A percentile compares a stretch with the other conserved stretches of the same genome.
Conservation (phyloP, 495 filamentous ascomycete species). For the Hypoxylon rickii region DNA sequence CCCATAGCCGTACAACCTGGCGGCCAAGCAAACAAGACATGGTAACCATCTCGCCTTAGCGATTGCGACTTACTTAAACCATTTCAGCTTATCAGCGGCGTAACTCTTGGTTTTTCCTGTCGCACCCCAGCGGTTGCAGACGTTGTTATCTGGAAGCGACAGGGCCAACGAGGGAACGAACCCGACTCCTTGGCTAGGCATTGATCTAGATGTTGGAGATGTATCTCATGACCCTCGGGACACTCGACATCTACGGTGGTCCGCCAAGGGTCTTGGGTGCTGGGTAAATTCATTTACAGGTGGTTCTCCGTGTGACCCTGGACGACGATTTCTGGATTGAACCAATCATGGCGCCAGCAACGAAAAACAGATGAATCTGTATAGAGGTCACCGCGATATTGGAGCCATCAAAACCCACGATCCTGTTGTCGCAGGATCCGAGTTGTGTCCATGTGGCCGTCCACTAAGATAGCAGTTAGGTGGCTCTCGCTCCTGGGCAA, state of each 20-base stretch:
- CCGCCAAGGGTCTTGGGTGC: neutral
- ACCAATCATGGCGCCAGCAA: no score
- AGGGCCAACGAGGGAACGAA: slow-evolving; percentile 6
- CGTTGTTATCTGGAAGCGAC: slow-evolving; percentile 20
- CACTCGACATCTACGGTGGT: neutral
- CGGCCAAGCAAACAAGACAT: neutral
- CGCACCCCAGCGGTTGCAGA: slow-evolving; percentile 23
- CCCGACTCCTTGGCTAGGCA: slow-evolving; percentile 21
- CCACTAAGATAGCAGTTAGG: no score
- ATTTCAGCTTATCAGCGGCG: slow-evolving; percentile 29
- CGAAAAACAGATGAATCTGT: no score
- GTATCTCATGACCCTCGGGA: neutral
- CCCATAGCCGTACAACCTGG: neutral
- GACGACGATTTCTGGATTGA: neutral
- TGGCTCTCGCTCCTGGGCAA: no score
- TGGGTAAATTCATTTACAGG: neutral
- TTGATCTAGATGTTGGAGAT: no score
- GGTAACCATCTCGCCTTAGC: slow-evolving; percentile 4
- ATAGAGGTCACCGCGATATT: no score
- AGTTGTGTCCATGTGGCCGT: no score
- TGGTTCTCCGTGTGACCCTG: neutral
- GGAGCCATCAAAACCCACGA: no score
- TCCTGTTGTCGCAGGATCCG: no score
- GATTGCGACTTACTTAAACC: slow-evolving; percentile 10
- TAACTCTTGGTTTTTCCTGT: neutral